A percentile compares a stretch with the other conserved stretches of the same genome.
phyloP scores from a whole-genome alignment of 495 filamentous ascomycete genomes.

The Penicillium desertorum region DNA sequence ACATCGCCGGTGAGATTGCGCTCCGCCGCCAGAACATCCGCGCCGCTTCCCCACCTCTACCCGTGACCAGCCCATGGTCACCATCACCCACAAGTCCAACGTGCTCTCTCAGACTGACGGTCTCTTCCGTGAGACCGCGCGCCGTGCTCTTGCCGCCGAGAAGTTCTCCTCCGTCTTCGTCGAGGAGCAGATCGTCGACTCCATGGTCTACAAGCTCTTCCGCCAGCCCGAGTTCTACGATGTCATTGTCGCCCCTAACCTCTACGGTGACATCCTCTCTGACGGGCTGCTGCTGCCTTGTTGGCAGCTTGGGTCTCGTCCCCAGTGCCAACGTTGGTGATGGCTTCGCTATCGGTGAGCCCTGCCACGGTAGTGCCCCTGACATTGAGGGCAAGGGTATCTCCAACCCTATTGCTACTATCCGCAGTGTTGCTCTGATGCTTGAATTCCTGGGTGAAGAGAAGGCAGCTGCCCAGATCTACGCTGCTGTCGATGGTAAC shows the following conservation, averaged over 20 bases:
- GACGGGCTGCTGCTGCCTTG: conserved; percentile 96
- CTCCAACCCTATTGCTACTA: conserved; percentile 93
- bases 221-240: conserved; percentile 91
- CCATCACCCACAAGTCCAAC: conserved; percentile 98
- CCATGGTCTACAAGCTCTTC: conserved; percentile 99
- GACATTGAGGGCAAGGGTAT: conserved; percentile 93
- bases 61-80: conserved; percentile 74
- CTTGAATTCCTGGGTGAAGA: conserved; percentile 90
- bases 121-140: conserved; percentile 81
- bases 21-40: conserved; percentile 81
- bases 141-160: conserved; percentile 62
- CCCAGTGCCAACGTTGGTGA: conserved; percentile 97
- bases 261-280: conserved; percentile 95
- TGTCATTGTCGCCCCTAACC: conserved; percentile 95
- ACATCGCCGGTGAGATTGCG: conserved; percentile 93
- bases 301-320: conserved; percentile 90
- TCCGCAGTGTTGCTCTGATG: conserved; percentile 90
- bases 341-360: conserved; percentile 93
- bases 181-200: conserved; percentile 98
- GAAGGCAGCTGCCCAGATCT: conserved; percentile 82
- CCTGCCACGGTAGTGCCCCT: conserved; percentile 93
- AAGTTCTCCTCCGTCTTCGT: conserved; percentile 63
- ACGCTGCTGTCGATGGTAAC: conserved; percentile 88
- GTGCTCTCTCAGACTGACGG: conserved; percentile 96
- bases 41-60: conserved; percentile 49